Percentiles rank a stretch among this genome's conserved stretches.
These are phyloP conservation scores for Tritrichomonas musculus DNA, from an alignment of 208 protist species.

Conservation along the genomic window DNA sequence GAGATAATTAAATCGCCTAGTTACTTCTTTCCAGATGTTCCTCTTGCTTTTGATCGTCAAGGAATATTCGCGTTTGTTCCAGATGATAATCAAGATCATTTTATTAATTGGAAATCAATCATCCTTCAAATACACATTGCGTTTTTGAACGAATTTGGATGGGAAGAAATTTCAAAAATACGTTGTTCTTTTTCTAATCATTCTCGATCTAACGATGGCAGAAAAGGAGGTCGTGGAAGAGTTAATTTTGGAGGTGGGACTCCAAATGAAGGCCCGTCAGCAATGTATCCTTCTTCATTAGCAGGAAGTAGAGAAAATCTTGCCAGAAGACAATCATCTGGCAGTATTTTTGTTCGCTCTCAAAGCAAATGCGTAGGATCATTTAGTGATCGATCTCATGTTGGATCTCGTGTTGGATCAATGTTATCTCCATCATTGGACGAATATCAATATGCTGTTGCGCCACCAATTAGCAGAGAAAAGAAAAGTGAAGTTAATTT, in stretches of 20 bases:
- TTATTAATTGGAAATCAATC: neutral
- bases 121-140: neutral
- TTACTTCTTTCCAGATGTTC: neutral
- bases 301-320: neutral
- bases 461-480: neutral
- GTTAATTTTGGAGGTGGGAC: neutral
- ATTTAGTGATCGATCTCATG: neutral
- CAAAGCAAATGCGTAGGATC: neutral
- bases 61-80: neutral
- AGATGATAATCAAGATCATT: neutral
- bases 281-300: too few relatives aligned
- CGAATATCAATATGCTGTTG: neutral
- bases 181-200: too few relatives aligned
- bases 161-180: neutral
- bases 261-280: too few relatives aligned
- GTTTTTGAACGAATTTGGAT: neutral
- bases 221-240: neutral
- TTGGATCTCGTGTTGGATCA: neutral
- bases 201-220: neutral
- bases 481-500: neutral
- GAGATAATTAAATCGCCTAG: neutral
- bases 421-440: neutral
- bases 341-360: neutral
- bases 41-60: neutral
- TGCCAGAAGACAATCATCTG: neutral